Percentiles rank a stretch among this genome's conserved stretches.
Conservation (phyloP, 208 protist species). For the Herpetomonas tarakana region DNA sequence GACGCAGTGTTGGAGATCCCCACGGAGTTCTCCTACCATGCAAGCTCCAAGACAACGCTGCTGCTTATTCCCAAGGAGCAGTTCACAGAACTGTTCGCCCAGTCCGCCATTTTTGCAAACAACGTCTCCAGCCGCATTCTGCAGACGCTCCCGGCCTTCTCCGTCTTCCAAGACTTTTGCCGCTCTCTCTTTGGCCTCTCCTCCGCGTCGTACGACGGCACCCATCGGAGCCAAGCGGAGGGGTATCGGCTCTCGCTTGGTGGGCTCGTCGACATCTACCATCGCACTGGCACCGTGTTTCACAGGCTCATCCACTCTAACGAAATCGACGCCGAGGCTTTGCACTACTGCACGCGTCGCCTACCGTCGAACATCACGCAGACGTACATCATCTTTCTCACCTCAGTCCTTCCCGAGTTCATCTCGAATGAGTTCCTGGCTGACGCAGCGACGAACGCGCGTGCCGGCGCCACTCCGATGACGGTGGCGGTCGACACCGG, state of each 20-base stretch:
- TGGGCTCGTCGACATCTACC: conserved; percentile 47
- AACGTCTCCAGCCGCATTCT: conserved; percentile 68
- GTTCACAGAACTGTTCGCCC: conserved; percentile 53
- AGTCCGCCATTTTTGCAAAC: conserved; percentile 74
- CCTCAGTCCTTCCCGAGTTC: conserved; percentile 44
- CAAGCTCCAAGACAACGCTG: conserved; percentile 56
- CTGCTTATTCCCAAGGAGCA: conserved; percentile 71
- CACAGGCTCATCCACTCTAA: conserved; percentile 50
- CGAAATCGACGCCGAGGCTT: conserved; percentile 61
- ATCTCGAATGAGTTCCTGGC: conserved; percentile 56
- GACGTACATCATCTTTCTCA: conserved; percentile 65
- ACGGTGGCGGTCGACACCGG: conserved; percentile 44
- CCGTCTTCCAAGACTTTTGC: conserved; percentile 73
- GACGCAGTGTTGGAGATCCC: conserved; percentile 73
- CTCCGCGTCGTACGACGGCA: conserved; percentile 22
- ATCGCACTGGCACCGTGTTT: conserved; percentile 45
- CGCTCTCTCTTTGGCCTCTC: conserved; percentile 67
- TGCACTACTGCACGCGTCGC: conserved; percentile 60
- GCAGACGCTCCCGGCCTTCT: conserved; percentile 67
- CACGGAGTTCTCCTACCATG: conserved; percentile 77
- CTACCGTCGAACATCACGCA: conserved; percentile 62
- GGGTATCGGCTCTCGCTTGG: conserved; percentile 57
- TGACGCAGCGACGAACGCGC: conserved; percentile 25
- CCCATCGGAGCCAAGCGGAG: conserved; percentile 13
- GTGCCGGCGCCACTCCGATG: conserved; percentile 7